Percentiles rank a stretch among this genome's conserved stretches.
phyloP scores from a whole-genome alignment of 2,329 filamentous ascomycete genomes.

The Bipolaris oryzae region DNA sequence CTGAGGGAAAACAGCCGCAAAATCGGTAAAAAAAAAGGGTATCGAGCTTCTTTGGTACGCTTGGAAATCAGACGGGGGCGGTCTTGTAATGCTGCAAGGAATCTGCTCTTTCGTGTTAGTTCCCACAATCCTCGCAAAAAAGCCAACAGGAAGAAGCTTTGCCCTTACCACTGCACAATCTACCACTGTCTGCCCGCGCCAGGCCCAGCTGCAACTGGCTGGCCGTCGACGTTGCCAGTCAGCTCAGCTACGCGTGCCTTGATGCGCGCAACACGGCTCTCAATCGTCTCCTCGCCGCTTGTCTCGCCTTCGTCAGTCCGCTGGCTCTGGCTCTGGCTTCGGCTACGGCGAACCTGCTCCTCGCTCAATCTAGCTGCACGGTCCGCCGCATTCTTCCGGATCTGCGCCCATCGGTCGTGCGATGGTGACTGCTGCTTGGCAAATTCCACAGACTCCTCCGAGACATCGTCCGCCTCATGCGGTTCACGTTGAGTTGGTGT shows the following conservation, averaged over 20 bases:
- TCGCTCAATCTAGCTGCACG: slow-evolving; percentile 72
- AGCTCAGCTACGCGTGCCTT: slow-evolving; percentile 95
- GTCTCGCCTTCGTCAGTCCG: slow-evolving; percentile 83
- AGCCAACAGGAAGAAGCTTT: too few species aligned
- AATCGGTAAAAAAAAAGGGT: slow-evolving; percentile 35
- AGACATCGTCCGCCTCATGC: slow-evolving; percentile 43
- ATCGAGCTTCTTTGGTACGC: slow-evolving; percentile 37
- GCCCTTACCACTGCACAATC: slow-evolving; percentile 25
- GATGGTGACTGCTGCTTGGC: slow-evolving; percentile 45
- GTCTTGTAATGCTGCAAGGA: slow-evolving; percentile 15
- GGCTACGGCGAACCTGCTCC: slow-evolving; percentile 64
- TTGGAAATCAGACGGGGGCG: slow-evolving; percentile 27
- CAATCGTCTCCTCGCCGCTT: slow-evolving; percentile 96
- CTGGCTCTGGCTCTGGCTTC: slow-evolving; percentile 59
- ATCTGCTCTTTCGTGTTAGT: slow-evolving; percentile 13
- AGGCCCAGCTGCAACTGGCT: slow-evolving; percentile 17
- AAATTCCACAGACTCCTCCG: slow-evolving; percentile 52
- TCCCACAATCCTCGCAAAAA: not conserved
- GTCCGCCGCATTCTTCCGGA: slow-evolving; percentile 90
- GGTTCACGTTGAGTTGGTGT: slow-evolving; percentile 28
- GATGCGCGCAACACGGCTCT: slow-evolving; percentile 94
- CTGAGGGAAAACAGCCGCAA: slow-evolving; percentile 2
- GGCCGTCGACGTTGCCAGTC: slow-evolving; percentile 63
- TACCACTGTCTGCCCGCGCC: slow-evolving; percentile 22
- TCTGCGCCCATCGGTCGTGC: slow-evolving; percentile 92